A percentile compares a stretch with the other conserved stretches of the same genome.
These are phyloP conservation scores for Xylariaceae sp. DNA, from an alignment of 2,329 filamentous ascomycete genomes.

Conservation along the genomic window DNA sequence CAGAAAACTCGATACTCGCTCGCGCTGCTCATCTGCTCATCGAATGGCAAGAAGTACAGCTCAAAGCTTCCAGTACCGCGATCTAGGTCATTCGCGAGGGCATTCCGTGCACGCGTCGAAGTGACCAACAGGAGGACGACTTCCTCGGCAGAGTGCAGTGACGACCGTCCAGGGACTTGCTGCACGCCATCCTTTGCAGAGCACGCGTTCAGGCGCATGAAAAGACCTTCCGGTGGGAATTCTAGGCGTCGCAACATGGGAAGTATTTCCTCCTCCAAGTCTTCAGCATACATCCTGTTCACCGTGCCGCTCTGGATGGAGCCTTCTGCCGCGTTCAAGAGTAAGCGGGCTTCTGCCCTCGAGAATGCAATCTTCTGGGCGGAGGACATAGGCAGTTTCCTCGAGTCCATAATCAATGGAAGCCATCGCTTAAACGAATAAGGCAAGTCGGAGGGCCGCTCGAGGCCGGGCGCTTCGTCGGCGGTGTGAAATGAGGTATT, in stretches of 20 bases:
- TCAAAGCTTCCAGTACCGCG: conserved; percentile 20
- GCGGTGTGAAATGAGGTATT: conserved; percentile 37
- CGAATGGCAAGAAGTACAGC: conserved; percentile 41
- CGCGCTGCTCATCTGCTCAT: conserved; percentile 35
- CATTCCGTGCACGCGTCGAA: conserved; percentile 36
- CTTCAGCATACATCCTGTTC: conserved; percentile 33
- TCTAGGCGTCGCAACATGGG: conserved; percentile 23
- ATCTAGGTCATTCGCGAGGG: conserved; percentile 29
- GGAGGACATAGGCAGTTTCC: conserved; percentile 23
- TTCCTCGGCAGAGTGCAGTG: conserved; percentile 32
- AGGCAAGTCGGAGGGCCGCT: conserved; percentile 31
- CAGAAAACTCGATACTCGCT: conserved; percentile 43
- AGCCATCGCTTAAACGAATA: conserved; percentile 43
- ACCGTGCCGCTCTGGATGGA: conserved; percentile 31
- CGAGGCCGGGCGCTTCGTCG: conserved; percentile 29
- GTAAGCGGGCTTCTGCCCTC: conserved; percentile 27
- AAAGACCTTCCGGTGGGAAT: conserved; percentile 38
- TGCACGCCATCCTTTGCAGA: conserved; percentile 42
- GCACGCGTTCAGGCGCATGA: conserved; percentile 41
- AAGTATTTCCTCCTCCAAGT: conserved; percentile 32
- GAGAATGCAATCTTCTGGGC: conserved; percentile 33
- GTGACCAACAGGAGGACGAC: conserved; percentile 38
- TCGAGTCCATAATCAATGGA: conserved; percentile 36
- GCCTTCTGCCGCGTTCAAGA: conserved; percentile 30
- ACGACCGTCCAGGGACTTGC: conserved; percentile 19